phyloP scores from a whole-genome alignment of 352 stramenopile genomes.

The Peronospora farinosa region DNA sequence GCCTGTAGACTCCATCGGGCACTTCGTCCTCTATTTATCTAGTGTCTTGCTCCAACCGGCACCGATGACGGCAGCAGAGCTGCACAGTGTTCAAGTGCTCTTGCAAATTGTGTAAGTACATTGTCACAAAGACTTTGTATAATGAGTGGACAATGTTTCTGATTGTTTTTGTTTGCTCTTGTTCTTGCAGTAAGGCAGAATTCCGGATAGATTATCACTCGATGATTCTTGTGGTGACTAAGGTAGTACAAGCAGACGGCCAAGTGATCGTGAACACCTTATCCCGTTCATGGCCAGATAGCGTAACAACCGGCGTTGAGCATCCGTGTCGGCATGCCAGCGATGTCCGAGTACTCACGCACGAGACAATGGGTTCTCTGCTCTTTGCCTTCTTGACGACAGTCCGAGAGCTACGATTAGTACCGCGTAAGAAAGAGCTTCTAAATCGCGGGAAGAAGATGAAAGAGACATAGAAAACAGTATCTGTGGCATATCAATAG shows the following conservation, averaged over 20 bases:
- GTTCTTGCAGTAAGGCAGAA: slow-evolving; percentile 30
- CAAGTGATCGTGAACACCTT: slow-evolving; percentile 34
- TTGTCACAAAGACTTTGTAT: background rate
- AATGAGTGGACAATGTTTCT: background rate
- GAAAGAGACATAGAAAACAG: slow-evolving; percentile 5
- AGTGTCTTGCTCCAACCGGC: slow-evolving; percentile 43
- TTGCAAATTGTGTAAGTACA: slow-evolving; percentile 78
- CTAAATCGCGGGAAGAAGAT: slow-evolving; percentile 30
- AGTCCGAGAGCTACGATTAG: slow-evolving; percentile 71
- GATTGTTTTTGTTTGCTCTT: slow-evolving; percentile 5
- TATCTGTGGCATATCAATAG: slow-evolving; percentile 17
- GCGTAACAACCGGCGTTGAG: slow-evolving; percentile 4
- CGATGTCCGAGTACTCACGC: slow-evolving; percentile 33
- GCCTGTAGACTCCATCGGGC: slow-evolving; percentile 73
- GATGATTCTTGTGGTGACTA: slow-evolving; percentile 31
- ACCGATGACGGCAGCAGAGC: slow-evolving; percentile 51
- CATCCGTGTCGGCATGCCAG: slow-evolving; percentile 8
- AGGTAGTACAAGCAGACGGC: slow-evolving; percentile 32
- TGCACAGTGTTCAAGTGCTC: slow-evolving; percentile 66
- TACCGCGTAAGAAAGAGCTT: slow-evolving; percentile 69
- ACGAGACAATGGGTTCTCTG: slow-evolving; percentile 36
- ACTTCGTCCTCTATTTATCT: slow-evolving; percentile 77
- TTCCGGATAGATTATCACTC: slow-evolving; percentile 37
- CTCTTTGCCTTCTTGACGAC: slow-evolving; percentile 74
- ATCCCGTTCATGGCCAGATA: slow-evolving; percentile 20